These are phyloP conservation scores for Fusarium oxysporum DNA, from an alignment of 2,329 filamentous ascomycete species.

Conservation along the genomic window DNA sequence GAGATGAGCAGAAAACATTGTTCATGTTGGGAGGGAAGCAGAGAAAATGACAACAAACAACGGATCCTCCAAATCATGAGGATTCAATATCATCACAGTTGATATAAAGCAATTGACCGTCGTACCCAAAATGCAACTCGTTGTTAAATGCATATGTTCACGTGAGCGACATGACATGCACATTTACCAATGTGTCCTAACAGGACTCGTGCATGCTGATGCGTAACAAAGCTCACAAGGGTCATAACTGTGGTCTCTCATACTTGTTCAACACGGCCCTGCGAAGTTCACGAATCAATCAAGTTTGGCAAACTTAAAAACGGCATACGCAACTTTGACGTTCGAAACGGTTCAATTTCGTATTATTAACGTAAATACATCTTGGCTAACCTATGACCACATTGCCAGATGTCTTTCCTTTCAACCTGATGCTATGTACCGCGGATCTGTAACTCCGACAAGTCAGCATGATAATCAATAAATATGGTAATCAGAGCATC, in stretches of 20 bases:
- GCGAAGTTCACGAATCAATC: accelerated
- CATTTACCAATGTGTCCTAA: accelerated
- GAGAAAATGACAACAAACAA: background rate
- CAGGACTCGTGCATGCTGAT: background rate
- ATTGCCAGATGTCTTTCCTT: accelerated
- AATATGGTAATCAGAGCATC: accelerated
- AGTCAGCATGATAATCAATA: background rate
- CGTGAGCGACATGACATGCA: accelerated
- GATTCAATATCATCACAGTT: too few species aligned
- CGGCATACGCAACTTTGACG: accelerated
- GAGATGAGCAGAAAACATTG: too few species aligned
- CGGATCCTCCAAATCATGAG: accelerated
- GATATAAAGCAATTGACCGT: background rate
- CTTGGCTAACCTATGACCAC: accelerated
- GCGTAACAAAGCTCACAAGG: background rate
- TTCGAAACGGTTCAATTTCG: accelerated
- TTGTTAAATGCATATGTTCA: accelerated
- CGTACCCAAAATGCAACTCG: accelerated
- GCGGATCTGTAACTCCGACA: background rate
- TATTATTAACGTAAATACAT: background rate
- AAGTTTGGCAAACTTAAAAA: accelerated
- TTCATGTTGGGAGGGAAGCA: background rate
- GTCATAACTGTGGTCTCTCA: background rate
- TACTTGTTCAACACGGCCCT: accelerated
- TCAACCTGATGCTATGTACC: accelerated